Conservation (phyloP, 2,329 filamentous ascomycete species). For the Neoarthrinium moseri region DNA sequence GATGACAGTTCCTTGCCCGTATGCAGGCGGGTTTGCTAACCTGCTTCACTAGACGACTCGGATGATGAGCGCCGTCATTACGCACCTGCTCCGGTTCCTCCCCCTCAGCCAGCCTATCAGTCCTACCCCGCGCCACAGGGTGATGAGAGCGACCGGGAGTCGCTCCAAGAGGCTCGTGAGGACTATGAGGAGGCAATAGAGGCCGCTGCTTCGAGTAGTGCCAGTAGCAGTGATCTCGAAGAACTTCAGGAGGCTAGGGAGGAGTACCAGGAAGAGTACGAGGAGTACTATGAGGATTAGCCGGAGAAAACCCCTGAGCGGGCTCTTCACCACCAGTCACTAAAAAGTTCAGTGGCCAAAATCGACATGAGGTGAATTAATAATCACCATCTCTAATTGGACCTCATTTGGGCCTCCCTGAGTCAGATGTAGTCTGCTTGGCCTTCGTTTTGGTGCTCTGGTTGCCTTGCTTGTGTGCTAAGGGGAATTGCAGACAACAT, state of each 20-base stretch:
- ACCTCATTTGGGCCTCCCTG: no score
- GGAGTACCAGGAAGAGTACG: constrained; percentile 48
- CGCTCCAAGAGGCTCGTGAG: constrained; percentile 35
- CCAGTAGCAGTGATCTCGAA: constrained; percentile 39
- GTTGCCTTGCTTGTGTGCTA: no score
- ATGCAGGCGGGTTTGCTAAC: no score
- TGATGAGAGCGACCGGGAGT: constrained; percentile 24
- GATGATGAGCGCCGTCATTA: constrained; percentile 27
- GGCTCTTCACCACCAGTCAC: no score
- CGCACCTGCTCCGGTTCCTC: constrained; percentile 12
- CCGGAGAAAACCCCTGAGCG: no score
- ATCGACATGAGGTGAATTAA: no score
- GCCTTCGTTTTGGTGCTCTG: no score
- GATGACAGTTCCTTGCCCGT: no score
- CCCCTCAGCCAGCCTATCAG: constrained; percentile 10
- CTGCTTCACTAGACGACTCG: constrained; percentile 21
- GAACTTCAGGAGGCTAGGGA: constrained; percentile 46
- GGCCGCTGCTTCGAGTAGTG: constrained; percentile 25
- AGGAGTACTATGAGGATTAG: constrained; percentile 36
- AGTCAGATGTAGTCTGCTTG: no score
- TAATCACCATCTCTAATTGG: no score
- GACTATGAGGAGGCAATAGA: constrained; percentile 45
- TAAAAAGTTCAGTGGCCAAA: no score
- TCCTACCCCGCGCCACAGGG: constrained; percentile 9
- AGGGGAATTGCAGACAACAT: no score